Base-by-base conservation (phyloP, 768 basidiomycete genomes). In the Auricularia heimuer region DNA sequence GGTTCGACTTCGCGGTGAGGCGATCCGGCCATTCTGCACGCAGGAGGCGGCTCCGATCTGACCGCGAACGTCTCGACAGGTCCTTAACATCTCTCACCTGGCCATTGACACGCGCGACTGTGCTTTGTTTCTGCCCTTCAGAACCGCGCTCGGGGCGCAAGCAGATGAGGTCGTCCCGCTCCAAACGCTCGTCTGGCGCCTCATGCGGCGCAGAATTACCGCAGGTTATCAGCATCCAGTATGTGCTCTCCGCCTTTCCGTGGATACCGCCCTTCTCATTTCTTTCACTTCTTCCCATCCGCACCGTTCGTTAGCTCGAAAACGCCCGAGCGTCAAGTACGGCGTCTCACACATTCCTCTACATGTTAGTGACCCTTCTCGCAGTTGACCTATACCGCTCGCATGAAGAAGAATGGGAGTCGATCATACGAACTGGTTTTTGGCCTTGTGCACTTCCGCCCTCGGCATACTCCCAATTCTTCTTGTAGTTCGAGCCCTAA, bases 391-490 rank as follows among this genome's bases (percentile, higher is more conserved):
- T 83, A 21, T 83, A 82, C 71, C 80, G 82, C 64, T 81, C 89
- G 14, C 81, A 84, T 65, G 78, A 82, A 3, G 72, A 75, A 3
- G 83, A 85, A 64, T 92, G 90, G 90, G 90, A 92, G 70, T 71
- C 68, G 10, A 78, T 82, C 24, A 78, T 92, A 54, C 73, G 79
- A 14, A 77, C 75, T 37, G 84, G 82, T 10, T 83, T 85, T 66
- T 92, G 90, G 90, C 90, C 90, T 1, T 87, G 83, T 65, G 79
- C 79, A 63, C 81, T 92, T 61, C 89, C 90, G 42, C 90, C 90
- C 0, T 85, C 84, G 73, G 85, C 85, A 8, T 92, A 89, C 75
- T 90, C 90, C 63, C 83, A 89, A 68, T 92, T 89, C 73, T 92
- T 90, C 71, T 73, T 83, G 63, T 90, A 71, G 77, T n/a, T 8